A percentile compares a stretch with the other conserved stretches of the same genome.
Conservation (phyloP, 2,329 filamentous ascomycete genomes). For the Macroventuria anomochaeta region DNA sequence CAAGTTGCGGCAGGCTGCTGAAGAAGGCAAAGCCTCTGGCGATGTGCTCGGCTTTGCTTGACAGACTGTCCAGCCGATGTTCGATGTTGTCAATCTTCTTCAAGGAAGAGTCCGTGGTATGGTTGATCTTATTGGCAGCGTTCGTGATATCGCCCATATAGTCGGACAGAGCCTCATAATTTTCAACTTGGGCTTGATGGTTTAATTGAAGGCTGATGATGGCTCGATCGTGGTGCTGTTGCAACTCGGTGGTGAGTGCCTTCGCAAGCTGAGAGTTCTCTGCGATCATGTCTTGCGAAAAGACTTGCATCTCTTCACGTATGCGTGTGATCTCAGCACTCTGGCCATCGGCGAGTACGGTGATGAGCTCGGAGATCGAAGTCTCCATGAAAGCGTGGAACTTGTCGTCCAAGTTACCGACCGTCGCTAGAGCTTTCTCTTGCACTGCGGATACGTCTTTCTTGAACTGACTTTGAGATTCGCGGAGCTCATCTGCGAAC, state of each 20-base stretch:
- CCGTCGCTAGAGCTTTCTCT: conserved; percentile 28
- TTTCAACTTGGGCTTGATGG: conserved; percentile 29
- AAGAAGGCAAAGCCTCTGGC: conserved; percentile 32
- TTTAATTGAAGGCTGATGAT: conserved; percentile 20
- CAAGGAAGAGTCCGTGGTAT: conserved; percentile 21
- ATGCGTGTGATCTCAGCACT: conserved; percentile 23
- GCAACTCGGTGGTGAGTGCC: conserved; percentile 23
- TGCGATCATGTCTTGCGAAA: conserved; percentile 26
- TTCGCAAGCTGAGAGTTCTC: conserved; percentile 27
- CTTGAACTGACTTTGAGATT: conserved; percentile 28
- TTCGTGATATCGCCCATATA: conserved; percentile 22
- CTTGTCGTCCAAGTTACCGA: conserved; percentile 24
- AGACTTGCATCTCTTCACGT: conserved; percentile 27
- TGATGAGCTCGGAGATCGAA: conserved; percentile 28
- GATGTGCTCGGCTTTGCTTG: conserved; percentile 31
- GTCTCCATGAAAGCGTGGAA: conserved; percentile 30
- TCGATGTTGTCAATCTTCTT: conserved; percentile 26
- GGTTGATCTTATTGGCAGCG: conserved; percentile 21
- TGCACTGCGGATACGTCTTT: conserved; percentile 27
- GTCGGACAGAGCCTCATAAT: conserved; percentile 19
- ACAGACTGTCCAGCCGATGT: conserved; percentile 24
- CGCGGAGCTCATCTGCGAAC: conserved; percentile 30
- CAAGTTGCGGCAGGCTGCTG: conserved; percentile 23
- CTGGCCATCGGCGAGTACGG: conserved; percentile 26
- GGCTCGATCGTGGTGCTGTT: conserved; percentile 24